Percentiles rank a stretch among this genome's conserved stretches.
phyloP scores from a whole-genome alignment of 441 rosid species.

The Populus hybrid region DNA sequence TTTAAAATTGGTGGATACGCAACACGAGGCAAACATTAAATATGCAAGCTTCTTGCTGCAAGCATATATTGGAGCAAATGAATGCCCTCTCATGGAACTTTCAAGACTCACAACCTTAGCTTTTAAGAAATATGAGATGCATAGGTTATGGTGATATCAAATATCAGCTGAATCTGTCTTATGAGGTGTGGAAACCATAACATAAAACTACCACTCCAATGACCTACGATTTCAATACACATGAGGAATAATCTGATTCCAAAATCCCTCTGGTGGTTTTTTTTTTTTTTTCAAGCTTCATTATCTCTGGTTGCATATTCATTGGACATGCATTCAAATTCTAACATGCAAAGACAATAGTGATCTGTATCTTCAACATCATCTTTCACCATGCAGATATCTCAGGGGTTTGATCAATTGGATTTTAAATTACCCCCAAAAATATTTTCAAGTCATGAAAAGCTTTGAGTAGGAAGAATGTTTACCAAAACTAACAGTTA shows the following conservation, averaged over 20 bases:
- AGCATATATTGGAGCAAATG: not conserved
- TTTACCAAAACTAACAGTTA: constrained; percentile 95
- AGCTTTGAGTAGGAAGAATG: constrained; percentile 8
- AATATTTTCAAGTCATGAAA: not conserved
- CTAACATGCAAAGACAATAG: not conserved
- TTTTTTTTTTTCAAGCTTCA: not conserved
- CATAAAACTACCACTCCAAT: not conserved
- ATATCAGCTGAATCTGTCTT: not conserved
- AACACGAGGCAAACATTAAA: not conserved
- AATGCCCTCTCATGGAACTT: not conserved
- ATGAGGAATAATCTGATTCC: not conserved
- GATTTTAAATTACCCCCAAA: not conserved
- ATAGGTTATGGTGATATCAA: not conserved
- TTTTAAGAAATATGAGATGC: not conserved
- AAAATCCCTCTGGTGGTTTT: not conserved
- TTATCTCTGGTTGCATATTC: not conserved
- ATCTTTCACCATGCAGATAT: not conserved
- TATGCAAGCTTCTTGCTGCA: not conserved
- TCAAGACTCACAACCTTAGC: not conserved
- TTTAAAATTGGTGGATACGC: not conserved
- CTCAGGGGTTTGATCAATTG: not conserved
- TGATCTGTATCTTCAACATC: not conserved
- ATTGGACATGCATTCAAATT: not conserved
- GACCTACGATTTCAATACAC: not conserved
- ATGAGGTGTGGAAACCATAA: not conserved